Evolutionary conservation across 1,284 basidiomycete species (phyloP), one percentile per base, ranked within the genome.

Genomic region (Ganoderma meredithae): DNA sequence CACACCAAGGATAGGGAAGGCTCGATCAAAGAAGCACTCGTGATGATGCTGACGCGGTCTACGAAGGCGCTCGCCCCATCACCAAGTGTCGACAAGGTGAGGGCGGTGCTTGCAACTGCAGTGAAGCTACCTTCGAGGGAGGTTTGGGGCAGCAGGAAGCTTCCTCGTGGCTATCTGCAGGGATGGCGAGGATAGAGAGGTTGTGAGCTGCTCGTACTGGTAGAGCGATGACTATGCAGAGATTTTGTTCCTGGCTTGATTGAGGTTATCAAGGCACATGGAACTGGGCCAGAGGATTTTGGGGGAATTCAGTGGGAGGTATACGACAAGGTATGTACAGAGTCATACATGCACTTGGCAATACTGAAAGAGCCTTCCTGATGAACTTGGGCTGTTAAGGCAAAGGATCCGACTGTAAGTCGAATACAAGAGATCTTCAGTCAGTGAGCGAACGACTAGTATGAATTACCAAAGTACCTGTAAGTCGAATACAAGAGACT

Each of bases 281-380:
- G 44, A 1, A 9, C n/a, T n/a, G 44, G 44, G 1, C 44, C n/a
- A 9, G 44, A 47, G n/a, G 44, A n/a, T 6, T 47, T 47, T 8
- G 44, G 22, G 44, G 44, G 44, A n/a, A 47, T 47, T n/a, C n/a
- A n/a, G 44, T 47, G n/a, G 44, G 44, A 22, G n/a, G 44, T 47
- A n/a, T 47, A 47, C 10, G 44, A 47, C 44, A 47, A 47, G 44
- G 44, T 47, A 25, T 13, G 47, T 49, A 22, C 12, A 22, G 3
- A 10, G 19, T 25, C 22, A 0, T 25, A 10, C 12, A n/a, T n/a
- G 22, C 22, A 22, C 22, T 13, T 12, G 44, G 8, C 22, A n/a
- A 49, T 10, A 49, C 9, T 49, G 10, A 49, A 12, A 12, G 10
- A 5, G n/a, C 12, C 22, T 49, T 13, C n/a, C 10, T n/a, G n/a